Conservation (phyloP, 2,329 filamentous ascomycete species). For the Claviceps citrina region DNA sequence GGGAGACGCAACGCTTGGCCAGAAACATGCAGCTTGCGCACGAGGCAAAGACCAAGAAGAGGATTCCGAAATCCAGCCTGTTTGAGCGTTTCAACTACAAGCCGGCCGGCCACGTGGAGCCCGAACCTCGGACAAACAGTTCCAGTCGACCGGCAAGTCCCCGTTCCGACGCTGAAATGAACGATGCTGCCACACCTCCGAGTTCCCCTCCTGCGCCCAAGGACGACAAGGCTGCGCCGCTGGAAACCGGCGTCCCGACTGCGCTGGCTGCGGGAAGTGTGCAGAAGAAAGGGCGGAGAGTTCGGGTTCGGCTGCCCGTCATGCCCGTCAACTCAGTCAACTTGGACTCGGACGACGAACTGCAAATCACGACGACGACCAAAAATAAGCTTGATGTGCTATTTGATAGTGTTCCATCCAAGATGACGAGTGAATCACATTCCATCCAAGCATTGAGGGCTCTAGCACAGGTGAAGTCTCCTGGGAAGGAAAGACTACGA, state of each 20-base stretch:
- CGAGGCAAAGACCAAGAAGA: constrained; percentile 81
- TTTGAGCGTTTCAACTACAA: constrained; percentile 73
- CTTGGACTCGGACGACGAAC: constrained; percentile 40
- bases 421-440: constrained; percentile 44
- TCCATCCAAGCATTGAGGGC: constrained; percentile 55
- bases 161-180: constrained; percentile 36
- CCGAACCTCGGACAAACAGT: constrained; percentile 20
- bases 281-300: constrained; percentile 19
- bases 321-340: constrained; percentile 23
- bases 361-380: constrained; percentile 42
- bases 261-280: neutral
- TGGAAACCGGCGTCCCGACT: neutral
- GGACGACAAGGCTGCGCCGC: constrained; percentile 9
- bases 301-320: constrained; percentile 35
- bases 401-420: constrained; percentile 53
- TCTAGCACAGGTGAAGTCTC: constrained; percentile 57
- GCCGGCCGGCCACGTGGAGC: constrained; percentile 18
- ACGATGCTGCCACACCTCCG: constrained; percentile 47
- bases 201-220: constrained; percentile 45
- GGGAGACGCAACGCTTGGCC: constrained; percentile 82
- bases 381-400: constrained; percentile 43
- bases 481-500: constrained; percentile 33
- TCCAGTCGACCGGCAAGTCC: constrained; percentile 42
- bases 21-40: constrained; percentile 85
- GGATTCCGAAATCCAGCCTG: constrained; percentile 67